These are phyloP conservation scores for Claviceps quebecensis DNA, from an alignment of 2,329 filamentous ascomycete species.

Conservation along the genomic window DNA sequence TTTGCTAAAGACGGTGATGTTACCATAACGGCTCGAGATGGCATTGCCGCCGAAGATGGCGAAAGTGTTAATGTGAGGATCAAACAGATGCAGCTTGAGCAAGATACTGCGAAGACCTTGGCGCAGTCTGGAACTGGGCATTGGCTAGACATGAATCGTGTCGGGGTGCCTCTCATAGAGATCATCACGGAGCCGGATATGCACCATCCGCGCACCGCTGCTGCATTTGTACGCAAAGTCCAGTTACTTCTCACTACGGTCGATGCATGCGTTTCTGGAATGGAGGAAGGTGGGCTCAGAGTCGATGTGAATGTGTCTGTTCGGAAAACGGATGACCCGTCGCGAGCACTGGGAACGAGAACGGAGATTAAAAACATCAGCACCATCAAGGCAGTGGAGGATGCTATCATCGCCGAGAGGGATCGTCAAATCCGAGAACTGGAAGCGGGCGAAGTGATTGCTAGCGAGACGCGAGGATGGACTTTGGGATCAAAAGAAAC, in stretches of 20 bases:
- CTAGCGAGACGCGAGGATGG: conserved; percentile 89
- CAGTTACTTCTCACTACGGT: conserved; percentile 67
- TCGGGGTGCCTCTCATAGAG: conserved; percentile 81
- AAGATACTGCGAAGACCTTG: conserved; percentile 91
- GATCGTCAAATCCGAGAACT: conserved; percentile 75
- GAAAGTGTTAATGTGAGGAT: conserved; percentile 63
- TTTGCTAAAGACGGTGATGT: conserved; percentile 58
- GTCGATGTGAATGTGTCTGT: conserved; percentile 96
- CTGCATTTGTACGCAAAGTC: conserved; percentile 77
- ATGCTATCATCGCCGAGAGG: conserved; percentile 82
- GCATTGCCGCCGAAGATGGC: conserved; percentile 62
- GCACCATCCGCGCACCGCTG: conserved; percentile 74
- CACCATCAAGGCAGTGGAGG: conserved; percentile 88
- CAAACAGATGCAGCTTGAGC: conserved; percentile 91
- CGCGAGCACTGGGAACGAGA: conserved; percentile 53
- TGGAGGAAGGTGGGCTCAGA: conserved; percentile 82
- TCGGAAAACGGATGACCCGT: conserved; percentile 35
- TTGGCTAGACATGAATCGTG: conserved; percentile 86
- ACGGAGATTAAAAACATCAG: conserved; percentile 97
- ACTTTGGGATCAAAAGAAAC: conserved; percentile 74
- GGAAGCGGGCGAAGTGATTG: conserved; percentile 57
- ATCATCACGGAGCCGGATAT: conserved; percentile 89
- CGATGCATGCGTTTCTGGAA: conserved; percentile 76
- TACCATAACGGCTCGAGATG: conserved; percentile 59
- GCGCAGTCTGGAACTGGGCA: conserved; percentile 59